These are phyloP conservation scores for Setomelanomma holmii DNA, from an alignment of 2,329 filamentous ascomycete species.

Conservation along the genomic window DNA sequence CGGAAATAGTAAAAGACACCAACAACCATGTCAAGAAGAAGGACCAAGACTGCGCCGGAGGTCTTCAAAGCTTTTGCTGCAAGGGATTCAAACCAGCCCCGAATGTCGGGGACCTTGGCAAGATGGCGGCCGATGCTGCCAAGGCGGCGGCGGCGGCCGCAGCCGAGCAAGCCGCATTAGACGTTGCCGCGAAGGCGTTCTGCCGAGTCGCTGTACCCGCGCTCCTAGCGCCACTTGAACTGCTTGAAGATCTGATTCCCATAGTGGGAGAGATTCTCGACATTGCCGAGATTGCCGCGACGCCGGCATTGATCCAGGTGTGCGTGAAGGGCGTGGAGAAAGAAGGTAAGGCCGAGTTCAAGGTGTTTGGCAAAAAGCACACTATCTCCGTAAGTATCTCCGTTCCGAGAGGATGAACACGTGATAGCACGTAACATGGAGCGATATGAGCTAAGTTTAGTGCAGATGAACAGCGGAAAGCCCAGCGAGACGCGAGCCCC, in stretches of 20 bases:
- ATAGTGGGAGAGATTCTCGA: constrained; percentile 19
- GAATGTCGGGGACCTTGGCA: constrained; percentile 16
- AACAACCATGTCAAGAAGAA: constrained; percentile 34
- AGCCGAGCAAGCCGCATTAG: constrained; percentile 39
- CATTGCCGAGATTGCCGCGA: constrained; percentile 27
- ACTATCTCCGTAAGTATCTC: background rate
- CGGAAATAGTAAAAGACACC: constrained; percentile 36
- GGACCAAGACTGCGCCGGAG: constrained; percentile 40
- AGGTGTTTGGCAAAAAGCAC: constrained; percentile 9
- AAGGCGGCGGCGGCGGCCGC: constrained; percentile 31
- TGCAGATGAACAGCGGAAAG: too few relatives aligned
- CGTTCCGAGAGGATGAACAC: too few relatives aligned
- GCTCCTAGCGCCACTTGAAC: constrained; percentile 20
- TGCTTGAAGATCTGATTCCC: constrained; percentile 3
- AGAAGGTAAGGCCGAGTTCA: constrained; percentile 37
- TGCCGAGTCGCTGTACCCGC: constrained; percentile 46
- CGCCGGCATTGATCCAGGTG: constrained; percentile 37
- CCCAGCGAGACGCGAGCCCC: too few relatives aligned
- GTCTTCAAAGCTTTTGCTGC: constrained; percentile 27
- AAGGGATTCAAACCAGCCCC: constrained; percentile 38
- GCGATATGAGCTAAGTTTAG: too few relatives aligned
- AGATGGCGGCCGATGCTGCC: constrained; percentile 21
- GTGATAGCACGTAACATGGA: too few relatives aligned
- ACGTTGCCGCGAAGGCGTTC: constrained; percentile 47
- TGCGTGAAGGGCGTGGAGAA: constrained; percentile 47